Conservation (phyloP, 2,329 filamentous ascomycete genomes). For the Curvularia hawaiiensis region DNA sequence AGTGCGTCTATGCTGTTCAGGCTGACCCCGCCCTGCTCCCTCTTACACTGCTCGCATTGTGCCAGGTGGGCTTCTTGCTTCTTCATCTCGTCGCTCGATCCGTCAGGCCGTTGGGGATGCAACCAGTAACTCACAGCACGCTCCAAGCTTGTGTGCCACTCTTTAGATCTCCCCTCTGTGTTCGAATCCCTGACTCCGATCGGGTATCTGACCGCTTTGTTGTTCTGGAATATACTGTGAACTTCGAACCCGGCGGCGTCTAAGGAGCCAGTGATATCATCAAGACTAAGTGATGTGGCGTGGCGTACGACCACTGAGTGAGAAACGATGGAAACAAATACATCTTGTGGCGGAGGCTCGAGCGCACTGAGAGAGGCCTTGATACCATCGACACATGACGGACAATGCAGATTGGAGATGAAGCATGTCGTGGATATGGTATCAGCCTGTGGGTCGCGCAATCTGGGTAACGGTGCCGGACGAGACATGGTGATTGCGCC, state of each 20-base stretch:
- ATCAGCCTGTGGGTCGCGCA: constrained; percentile 20
- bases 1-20: constrained; percentile 18
- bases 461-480: constrained; percentile 15
- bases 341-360: constrained; percentile 58
- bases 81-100: constrained; percentile 31
- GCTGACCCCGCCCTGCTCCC: constrained; percentile 33
- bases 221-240: constrained; percentile 52
- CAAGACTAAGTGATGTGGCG: constrained; percentile 48
- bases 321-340: constrained; percentile 73
- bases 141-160: constrained; percentile 45
- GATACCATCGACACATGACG: constrained; percentile 73
- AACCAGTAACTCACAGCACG: constrained; percentile 42
- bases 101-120: constrained; percentile 16
- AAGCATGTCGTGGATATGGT: constrained; percentile 62
- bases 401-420: constrained; percentile 77
- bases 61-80: constrained; percentile 41
- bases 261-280: constrained; percentile 53
- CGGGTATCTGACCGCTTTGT: constrained; percentile 19
- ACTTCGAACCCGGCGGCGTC: constrained; percentile 66
- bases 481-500: constrained; percentile 23
- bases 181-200: constrained; percentile 21
- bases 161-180: constrained; percentile 19
- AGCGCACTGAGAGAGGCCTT: constrained; percentile 59
- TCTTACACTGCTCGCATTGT: constrained; percentile 44
- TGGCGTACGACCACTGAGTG: constrained; percentile 70